Conservation (phyloP, 345 rosid species). For the Cardamine occulta region DNA sequence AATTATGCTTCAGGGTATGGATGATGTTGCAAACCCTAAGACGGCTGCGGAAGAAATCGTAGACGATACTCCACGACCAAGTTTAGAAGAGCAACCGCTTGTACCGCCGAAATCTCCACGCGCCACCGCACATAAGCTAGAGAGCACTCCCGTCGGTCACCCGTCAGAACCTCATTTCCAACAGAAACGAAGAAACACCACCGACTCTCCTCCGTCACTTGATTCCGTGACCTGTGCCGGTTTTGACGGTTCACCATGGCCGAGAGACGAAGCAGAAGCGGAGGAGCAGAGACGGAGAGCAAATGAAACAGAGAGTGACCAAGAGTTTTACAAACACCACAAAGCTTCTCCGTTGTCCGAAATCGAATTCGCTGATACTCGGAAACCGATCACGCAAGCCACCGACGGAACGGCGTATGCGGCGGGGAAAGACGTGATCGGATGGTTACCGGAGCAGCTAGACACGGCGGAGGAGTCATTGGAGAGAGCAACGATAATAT, state of each 20-base stretch:
- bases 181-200: slow-evolving; percentile 51
- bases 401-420: slow-evolving; percentile 57
- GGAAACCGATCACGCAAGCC: slow-evolving; percentile 78
- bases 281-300: slow-evolving; percentile 18
- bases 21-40: slow-evolving; percentile 50
- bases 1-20: slow-evolving; percentile 47
- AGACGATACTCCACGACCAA: slow-evolving; percentile 38
- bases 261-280: slow-evolving; percentile 37
- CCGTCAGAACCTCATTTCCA: slow-evolving; percentile 54
- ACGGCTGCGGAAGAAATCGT: slow-evolving; percentile 37
- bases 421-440: slow-evolving; percentile 44
- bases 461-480: slow-evolving; percentile 82
- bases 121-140: slow-evolving; percentile 50
- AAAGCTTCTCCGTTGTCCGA: slow-evolving; percentile 80
- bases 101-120: slow-evolving; percentile 52
- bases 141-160: slow-evolving; percentile 48
- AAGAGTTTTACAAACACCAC: slow-evolving; percentile 55
- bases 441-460: slow-evolving; percentile 80
- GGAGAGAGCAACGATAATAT: slow-evolving; percentile 59
- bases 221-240: slow-evolving; percentile 56
- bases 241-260: slow-evolving; percentile 62
- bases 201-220: slow-evolving; percentile 15
- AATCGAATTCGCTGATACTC: slow-evolving; percentile 65
- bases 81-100: slow-evolving; percentile 48
- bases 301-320: slow-evolving; percentile 43